Evolutionary conservation across 352 stramenopile species (phyloP).

Genomic region (Albugo laibachii): DNA sequence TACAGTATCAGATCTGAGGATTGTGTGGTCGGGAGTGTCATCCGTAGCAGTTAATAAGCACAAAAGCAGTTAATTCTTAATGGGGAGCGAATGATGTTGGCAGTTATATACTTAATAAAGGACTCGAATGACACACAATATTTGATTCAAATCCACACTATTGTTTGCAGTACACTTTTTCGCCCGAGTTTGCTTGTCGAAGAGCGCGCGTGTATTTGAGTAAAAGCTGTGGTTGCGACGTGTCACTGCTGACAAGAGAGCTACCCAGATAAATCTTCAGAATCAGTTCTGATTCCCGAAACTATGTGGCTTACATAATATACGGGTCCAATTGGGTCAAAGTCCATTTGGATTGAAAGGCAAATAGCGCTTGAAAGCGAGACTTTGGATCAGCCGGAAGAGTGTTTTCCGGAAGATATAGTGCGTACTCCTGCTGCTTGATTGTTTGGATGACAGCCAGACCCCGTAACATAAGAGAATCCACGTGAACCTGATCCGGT

Average conservation of each 20-base stretch:
- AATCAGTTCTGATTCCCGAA: neutral
- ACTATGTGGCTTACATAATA: constrained; percentile 29
- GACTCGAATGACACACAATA: neutral
- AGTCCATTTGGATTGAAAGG: constrained; percentile 68
- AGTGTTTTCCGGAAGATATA: constrained; percentile 45
- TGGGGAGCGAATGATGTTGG: too few species aligned
- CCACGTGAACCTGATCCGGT: constrained; percentile 35
- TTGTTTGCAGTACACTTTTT: constrained; percentile 57
- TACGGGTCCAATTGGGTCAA: constrained; percentile 59
- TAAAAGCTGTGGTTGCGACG: constrained; percentile 52
- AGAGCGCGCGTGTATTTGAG: constrained; percentile 67
- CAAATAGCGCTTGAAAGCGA: constrained; percentile 60
- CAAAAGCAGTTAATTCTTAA: too few species aligned
- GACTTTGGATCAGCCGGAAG: constrained; percentile 51
- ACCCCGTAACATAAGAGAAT: constrained; percentile 37
- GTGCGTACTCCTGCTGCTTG: constrained; percentile 16
- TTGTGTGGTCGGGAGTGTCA: too few species aligned
- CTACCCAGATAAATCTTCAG: constrained; percentile 8
- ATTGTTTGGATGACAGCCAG: constrained; percentile 25
- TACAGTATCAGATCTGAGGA: too few species aligned
- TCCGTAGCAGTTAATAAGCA: too few species aligned
- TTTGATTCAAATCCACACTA: constrained; percentile 5
- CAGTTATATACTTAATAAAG: too few species aligned
- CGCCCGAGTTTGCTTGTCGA: constrained; percentile 42
- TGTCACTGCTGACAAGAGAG: constrained; percentile 31